A percentile compares a stretch with the other conserved stretches of the same genome.
phyloP scores from a whole-genome alignment of 2,329 filamentous ascomycete genomes.

The Cryphonectria parasitica region DNA sequence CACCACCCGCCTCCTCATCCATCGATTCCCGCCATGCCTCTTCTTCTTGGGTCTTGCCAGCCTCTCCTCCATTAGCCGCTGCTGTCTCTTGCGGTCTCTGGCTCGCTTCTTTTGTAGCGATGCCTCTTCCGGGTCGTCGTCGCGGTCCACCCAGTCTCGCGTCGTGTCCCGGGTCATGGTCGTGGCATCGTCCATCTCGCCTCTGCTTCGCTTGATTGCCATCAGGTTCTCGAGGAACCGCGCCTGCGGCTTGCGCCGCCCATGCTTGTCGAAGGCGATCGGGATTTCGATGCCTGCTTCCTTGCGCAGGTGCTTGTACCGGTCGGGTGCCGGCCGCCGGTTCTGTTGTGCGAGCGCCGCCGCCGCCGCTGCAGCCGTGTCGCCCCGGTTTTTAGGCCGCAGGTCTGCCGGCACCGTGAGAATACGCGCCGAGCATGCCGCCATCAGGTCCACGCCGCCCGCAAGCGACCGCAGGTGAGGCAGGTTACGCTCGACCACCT shows the following conservation, averaged over 20 bases:
- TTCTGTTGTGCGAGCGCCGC: conserved; percentile 37
- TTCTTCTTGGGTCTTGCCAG: conserved; percentile 20
- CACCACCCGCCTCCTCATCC: conserved; percentile 21
- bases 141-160: conserved; percentile 42
- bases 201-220: conserved; percentile 64
- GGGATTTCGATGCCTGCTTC: conserved; percentile 51
- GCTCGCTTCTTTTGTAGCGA: conserved; percentile 38
- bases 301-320: conserved; percentile 40
- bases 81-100: conserved; percentile 34
- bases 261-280: conserved; percentile 49
- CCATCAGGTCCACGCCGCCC: conserved; percentile 70
- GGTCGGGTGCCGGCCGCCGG: conserved; percentile 37
- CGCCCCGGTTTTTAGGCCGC: conserved; percentile 45
- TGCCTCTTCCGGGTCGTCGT: conserved; percentile 47
- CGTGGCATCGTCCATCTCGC: conserved; percentile 68
- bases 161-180: conserved; percentile 52
- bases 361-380: not conserved
- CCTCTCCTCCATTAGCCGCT: conserved; percentile 30
- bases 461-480: conserved; percentile 55
- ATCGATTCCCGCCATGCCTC: conserved; percentile 20
- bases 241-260: conserved; percentile 52
- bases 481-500: conserved; percentile 39
- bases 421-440: conserved; percentile 71
- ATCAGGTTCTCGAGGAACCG: conserved; percentile 70
- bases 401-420: conserved; percentile 68